Evolutionary conservation across 176 grass and related monocot species (phyloP).

Genomic region (Pontederia paniculata): DNA sequence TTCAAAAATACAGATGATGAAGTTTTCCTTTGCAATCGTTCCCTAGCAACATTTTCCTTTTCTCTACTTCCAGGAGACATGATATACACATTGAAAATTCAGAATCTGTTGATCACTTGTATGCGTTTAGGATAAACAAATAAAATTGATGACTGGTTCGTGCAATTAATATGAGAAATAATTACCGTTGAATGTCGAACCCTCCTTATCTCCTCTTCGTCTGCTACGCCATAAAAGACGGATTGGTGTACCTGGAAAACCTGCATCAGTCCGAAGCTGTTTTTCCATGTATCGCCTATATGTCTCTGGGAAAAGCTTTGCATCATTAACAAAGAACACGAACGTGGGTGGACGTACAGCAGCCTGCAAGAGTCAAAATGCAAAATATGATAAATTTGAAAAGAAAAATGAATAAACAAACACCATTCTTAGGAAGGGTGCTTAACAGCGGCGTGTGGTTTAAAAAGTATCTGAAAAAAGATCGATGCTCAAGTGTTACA

Average conservation of each 20-base stretch:
- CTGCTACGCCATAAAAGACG: slow-evolving; percentile 82
- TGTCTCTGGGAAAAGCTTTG: slow-evolving; percentile 74
- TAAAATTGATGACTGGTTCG: no score
- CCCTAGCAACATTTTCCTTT: no score
- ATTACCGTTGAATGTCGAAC: not conserved
- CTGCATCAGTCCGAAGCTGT: slow-evolving; percentile 70
- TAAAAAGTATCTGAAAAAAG: no score
- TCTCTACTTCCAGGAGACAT: no score
- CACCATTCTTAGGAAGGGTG: not conserved
- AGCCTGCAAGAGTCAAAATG: slow-evolving; percentile 37
- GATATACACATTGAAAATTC: no score
- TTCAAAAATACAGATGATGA: no score
- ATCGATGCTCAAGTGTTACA: no score
- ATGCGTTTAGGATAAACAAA: no score
- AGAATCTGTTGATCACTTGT: no score
- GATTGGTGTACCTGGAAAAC: slow-evolving; percentile 82
- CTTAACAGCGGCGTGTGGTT: not conserved
- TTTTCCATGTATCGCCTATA: slow-evolving; percentile 92
- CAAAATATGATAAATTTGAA: not conserved
- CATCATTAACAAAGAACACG: slow-evolving; percentile 92
- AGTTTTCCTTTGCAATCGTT: no score
- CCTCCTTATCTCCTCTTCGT: slow-evolving; percentile 45
- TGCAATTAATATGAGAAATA: no score
- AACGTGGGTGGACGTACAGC: slow-evolving; percentile 78
- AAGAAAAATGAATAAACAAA: not conserved